Base-by-base conservation (phyloP, 2,329 filamentous ascomycete genomes). In the Aureobasidium sp. region DNA sequence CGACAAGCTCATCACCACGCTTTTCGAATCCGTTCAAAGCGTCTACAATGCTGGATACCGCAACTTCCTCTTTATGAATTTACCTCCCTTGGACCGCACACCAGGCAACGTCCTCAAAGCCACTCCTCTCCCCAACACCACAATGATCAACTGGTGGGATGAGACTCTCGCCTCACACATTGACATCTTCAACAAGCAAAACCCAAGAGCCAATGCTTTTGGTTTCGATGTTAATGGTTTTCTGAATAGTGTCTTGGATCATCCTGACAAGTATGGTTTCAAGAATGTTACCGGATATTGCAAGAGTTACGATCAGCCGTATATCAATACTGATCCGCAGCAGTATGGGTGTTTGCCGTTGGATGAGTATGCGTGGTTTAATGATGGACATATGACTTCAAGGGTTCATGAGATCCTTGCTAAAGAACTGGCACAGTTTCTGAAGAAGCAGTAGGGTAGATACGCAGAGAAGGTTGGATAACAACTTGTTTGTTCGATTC, bases 61-160 rank as follows among this genome's bases (percentile, higher is more conserved):
- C 3, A 73, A 77, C 29, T 80, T 77, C 62, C 68, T 83, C 7
- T 77, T 83, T 64, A 70, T 83, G 69, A 80, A 81, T 47, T 70
- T 83, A 2, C 80, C 81, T 1, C 80, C 81, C 0, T 68, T 82
- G 1, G 76, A 83, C 64, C 75, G 78, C 13, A 78, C 75, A 5
- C 72, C 73, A 1, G 70, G 70, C n/a, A 78, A 77, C 50, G 68
- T 74, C 30, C 66, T 45, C 4, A 66, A 63, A 13, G 61, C 67
- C n/a, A 70, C 68, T 2, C 76, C 76, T 1, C 69, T 69, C 3
- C 79, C 79, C 6, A 83, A 78, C 64, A 72, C 70, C 8, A 77
- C 75, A 0, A 77, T 80, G 71, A 71, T 83, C 1, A 67, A 65
- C 0, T 73, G 72, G 68, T 83, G 77, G 69, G 79, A 81, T 64